Evolutionary conservation across 2,329 filamentous ascomycete species (phyloP), one percentile per base, ranked within the genome.

Genomic region (Daldinia sp.): DNA sequence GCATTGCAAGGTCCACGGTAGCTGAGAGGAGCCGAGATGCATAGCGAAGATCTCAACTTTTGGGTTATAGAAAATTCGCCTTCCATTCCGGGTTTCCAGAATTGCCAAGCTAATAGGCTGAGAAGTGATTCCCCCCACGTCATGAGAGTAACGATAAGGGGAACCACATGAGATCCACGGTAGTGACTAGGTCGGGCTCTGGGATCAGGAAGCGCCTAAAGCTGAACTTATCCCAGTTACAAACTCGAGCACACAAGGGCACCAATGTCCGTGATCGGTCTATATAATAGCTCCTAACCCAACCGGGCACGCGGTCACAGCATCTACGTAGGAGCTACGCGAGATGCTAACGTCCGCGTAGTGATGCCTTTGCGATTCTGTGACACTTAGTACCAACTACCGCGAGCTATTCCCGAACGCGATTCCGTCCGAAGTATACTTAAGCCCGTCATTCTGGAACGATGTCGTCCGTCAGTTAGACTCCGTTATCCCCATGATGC

Each of bases 11-110:
- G 58, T 50, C 55, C 34, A 55, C 21, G 61, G 54, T 56, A 48
- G 41, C 21, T 37, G 50, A 52, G 45, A 54, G 21, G 17, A 17
- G 32, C 60, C 49, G 53, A 59, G 58, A 51, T 58, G 51, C 51
- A 62, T 37, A 21, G 50, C 54, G 64, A 64, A 55, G 64, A 67
- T 67, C 64, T 60, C 58, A 64, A 64, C 64, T 64, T 64, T 49
- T 64, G 23, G 54, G 61, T 57, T 61, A 59, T 62, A 50, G 58
- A 59, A 49, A 54, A 48, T 19, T 19, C n/a, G 41, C 51, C 50
- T 67, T 59, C 51, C 51, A 54, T 32, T 49, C 58, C 53, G 37
- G 39, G 54, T 43, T 61, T 54, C 51, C 10, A 58, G 45, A 37
- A 53, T 3, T 48, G 64, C 64, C 64, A 64, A 61, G 64, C 49